Percentiles rank a stretch among this genome's conserved stretches.
These are phyloP conservation scores for Claviceps capensis DNA, from an alignment of 2,329 filamentous ascomycete species.

Conservation along the genomic window DNA sequence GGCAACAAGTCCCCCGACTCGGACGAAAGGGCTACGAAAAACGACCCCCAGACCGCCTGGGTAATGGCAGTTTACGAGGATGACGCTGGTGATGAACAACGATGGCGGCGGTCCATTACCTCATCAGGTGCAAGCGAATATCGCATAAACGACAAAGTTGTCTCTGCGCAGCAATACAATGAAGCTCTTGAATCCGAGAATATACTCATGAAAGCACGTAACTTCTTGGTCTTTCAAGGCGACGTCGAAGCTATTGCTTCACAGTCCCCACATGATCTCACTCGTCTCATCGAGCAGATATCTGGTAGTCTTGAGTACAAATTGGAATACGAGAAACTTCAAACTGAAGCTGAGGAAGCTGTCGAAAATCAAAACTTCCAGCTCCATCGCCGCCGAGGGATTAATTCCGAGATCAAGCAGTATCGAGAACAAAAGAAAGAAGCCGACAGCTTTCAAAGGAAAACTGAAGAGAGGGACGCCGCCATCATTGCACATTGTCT, in stretches of 20 bases:
- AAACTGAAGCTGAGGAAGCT: constrained; percentile 72
- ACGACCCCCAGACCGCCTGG: constrained; percentile 90
- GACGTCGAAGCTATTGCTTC: constrained; percentile 95
- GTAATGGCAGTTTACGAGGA: constrained; percentile 99
- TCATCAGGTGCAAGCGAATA: constrained; percentile 84
- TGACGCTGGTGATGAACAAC: constrained; percentile 85
- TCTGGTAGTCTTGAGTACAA: constrained; percentile 94
- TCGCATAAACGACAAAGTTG: constrained; percentile 83
- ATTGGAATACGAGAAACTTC: constrained; percentile 81
- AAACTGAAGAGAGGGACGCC: constrained; percentile 78
- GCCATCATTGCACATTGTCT: constrained; percentile 87
- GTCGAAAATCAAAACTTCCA: constrained; percentile 81
- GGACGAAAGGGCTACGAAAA: constrained; percentile 52
- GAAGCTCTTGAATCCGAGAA: constrained; percentile 84
- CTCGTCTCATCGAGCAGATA: constrained; percentile 89
- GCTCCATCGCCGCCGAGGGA: constrained; percentile 76
- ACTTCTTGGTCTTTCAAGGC: constrained; percentile 96
- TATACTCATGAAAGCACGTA: constrained; percentile 93
- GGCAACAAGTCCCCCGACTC: constrained; percentile 47
- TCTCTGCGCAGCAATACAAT: constrained; percentile 87
- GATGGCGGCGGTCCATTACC: constrained; percentile 93
- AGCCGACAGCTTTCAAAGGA: constrained; percentile 83
- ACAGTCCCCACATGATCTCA: constrained; percentile 87
- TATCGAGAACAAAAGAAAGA: constrained; percentile 96
- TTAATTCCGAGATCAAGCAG: constrained; percentile 96